These are phyloP conservation scores for Quercus mongolica DNA, from an alignment of 306 rosid species.

Conservation along the genomic window DNA sequence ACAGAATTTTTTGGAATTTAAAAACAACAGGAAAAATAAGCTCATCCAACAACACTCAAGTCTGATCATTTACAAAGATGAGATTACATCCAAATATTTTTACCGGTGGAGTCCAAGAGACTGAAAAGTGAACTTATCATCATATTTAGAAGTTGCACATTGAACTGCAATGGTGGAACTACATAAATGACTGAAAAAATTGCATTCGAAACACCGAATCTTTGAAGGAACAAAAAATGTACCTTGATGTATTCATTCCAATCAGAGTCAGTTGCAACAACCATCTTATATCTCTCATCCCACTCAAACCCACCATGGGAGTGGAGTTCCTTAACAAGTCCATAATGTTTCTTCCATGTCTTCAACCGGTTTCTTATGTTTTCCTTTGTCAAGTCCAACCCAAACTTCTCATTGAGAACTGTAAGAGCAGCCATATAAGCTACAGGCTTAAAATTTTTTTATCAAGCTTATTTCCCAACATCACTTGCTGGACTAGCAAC, in stretches of 20 bases:
- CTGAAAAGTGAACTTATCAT: no score
- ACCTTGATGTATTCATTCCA: conserved; percentile 52
- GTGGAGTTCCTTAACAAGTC: conserved; percentile 42
- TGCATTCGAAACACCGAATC: neutral
- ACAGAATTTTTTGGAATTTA: no score
- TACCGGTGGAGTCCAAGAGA: no score
- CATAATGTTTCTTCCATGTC: conserved; percentile 46
- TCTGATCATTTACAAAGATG: no score
- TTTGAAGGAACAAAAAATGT: conserved; percentile 13
- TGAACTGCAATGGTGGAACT: neutral
- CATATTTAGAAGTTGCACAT: neutral
- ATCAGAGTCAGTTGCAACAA: conserved; percentile 39
- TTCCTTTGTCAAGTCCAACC: conserved; percentile 41
- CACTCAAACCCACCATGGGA: conserved; percentile 45
- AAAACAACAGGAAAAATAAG: no score
- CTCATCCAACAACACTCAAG: no score
- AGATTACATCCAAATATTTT: no score
- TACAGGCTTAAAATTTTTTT: conserved; percentile 38
- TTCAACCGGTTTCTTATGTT: conserved; percentile 42
- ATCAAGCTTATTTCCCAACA: conserved; percentile 53
- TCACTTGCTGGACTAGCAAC: conserved; percentile 45
- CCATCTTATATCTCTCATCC: conserved; percentile 46
- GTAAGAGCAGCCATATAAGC: conserved; percentile 42
- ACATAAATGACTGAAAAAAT: neutral
- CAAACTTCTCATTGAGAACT: conserved; percentile 45